phyloP scores from a whole-genome alignment of 2,329 filamentous ascomycete species.

The Epichloe gansuensis region DNA sequence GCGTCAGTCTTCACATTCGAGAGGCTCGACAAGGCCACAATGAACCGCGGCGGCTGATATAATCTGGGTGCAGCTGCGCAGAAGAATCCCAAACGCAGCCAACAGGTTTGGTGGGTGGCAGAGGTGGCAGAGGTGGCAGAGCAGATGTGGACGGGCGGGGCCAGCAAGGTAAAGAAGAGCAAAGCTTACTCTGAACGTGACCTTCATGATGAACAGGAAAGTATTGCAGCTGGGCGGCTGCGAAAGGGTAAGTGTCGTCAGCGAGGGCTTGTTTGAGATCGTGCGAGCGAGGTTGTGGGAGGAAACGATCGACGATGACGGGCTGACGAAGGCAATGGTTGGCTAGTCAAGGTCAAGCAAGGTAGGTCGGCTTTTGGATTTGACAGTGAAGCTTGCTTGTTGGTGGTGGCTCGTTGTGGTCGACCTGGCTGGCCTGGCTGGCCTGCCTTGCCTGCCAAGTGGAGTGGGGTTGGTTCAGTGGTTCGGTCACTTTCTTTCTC shows the following conservation, averaged over 20 bases:
- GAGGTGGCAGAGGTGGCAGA: not conserved
- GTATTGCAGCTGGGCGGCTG: conserved; percentile 17
- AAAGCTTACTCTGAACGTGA: conserved; percentile 49
- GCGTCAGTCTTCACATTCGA: not conserved
- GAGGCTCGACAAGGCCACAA: not conserved
- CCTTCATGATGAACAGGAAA: conserved; percentile 46
- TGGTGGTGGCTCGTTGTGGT: conserved; percentile 4
- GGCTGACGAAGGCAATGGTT: conserved; percentile 9
- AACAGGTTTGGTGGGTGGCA: not conserved
- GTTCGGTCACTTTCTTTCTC: not conserved
- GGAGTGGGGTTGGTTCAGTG: not conserved
- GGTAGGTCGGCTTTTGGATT: not conserved
- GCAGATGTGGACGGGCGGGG: not conserved
- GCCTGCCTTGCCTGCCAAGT: not conserved
- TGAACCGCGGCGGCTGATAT: not conserved
- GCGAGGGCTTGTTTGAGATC: not conserved
- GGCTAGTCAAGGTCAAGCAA: not conserved
- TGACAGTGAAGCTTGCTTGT: not conserved
- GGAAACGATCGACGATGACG: conserved; percentile 2
- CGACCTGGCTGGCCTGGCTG: not conserved
- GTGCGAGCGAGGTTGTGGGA: conserved; percentile 3
- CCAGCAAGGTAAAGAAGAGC: conserved; percentile 10
- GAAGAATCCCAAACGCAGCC: not conserved
- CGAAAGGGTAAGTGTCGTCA: conserved; percentile 1
- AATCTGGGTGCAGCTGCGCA: not conserved